Evolutionary conservation across 768 basidiomycete genomes (phyloP).

Genomic region (Chalciporus piperatus): DNA sequence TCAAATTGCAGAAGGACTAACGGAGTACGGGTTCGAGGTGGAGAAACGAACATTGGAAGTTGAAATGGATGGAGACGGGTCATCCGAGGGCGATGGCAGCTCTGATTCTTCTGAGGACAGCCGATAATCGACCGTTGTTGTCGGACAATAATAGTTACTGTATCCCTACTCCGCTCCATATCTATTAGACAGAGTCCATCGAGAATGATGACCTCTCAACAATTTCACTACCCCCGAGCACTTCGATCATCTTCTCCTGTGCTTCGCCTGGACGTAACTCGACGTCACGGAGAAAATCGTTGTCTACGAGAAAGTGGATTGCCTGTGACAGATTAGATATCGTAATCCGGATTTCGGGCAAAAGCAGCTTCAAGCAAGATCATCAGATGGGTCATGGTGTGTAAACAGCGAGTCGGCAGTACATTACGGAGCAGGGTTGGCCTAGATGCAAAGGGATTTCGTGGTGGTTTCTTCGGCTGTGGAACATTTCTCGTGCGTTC

Average conservation of each 20-base stretch:
- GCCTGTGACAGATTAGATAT: constrained; percentile 92
- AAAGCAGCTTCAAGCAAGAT: constrained; percentile 53
- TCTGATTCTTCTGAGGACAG: constrained; percentile 31
- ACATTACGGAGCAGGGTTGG: constrained; percentile 80
- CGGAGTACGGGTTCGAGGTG: constrained; percentile 71
- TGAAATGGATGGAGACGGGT: constrained; percentile 49
- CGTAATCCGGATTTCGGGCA: constrained; percentile 84
- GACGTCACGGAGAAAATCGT: constrained; percentile 79
- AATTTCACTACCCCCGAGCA: constrained; percentile 37
- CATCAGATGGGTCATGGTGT: constrained; percentile 3
- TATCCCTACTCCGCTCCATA: neutral
- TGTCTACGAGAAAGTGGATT: constrained; percentile 85
- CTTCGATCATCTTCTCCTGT: constrained; percentile 58
- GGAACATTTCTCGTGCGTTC: constrained; percentile 23
- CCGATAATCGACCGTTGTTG: constrained; percentile 3
- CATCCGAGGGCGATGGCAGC: constrained; percentile 29
- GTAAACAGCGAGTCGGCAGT: constrained; percentile 21
- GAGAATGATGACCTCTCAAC: neutral
- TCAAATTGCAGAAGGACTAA: constrained; percentile 63
- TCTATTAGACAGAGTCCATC: neutral
- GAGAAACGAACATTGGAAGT: constrained; percentile 67
- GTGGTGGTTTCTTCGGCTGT: constrained; percentile 50
- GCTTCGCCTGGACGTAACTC: constrained; percentile 82
- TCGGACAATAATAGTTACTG: neutral
- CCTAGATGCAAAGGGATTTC: constrained; percentile 65